Percentiles rank a stretch among this genome's conserved stretches.
Conservation (phyloP, 2,329 filamentous ascomycete species). For the Dothideomycetidae sp. region DNA sequence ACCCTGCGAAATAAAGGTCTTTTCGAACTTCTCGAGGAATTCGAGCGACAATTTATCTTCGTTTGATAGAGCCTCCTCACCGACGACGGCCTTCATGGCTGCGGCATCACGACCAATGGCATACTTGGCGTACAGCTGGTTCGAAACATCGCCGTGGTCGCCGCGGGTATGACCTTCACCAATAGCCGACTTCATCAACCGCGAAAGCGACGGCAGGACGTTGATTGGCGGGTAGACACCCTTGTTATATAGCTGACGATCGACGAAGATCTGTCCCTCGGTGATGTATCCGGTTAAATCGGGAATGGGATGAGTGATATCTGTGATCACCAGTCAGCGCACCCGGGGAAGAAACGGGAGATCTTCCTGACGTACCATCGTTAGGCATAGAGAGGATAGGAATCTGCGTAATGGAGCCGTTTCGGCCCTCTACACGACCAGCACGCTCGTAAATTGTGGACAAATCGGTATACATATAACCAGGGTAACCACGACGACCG, state of each 20-base stretch:
- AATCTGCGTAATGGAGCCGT: conserved; percentile 97
- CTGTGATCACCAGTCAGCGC: conserved; percentile 24
- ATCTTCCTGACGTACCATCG: conserved; percentile 46
- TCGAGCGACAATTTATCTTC: conserved; percentile 97
- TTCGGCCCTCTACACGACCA: conserved; percentile 89
- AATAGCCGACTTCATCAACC: conserved; percentile 99
- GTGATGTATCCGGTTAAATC: conserved; percentile 99
- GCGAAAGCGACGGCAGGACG: conserved; percentile 90
- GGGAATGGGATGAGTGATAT: conserved; percentile 97
- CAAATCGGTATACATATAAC: conserved; percentile 99
- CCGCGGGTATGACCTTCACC: conserved; percentile 92
- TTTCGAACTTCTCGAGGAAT: conserved; percentile 97
- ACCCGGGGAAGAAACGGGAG: conserved; percentile 9
- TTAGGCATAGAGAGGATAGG: conserved; percentile 99
- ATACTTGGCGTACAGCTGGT: conserved; percentile 99
- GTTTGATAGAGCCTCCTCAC: conserved; percentile 86
- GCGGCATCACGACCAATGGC: conserved; percentile 97
- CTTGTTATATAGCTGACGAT: conserved; percentile 87
- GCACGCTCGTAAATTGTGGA: conserved; percentile 99
- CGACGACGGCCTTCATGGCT: conserved; percentile 98
- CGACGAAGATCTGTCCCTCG: conserved; percentile 95
- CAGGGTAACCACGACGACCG: conserved; percentile 95
- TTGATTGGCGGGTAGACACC: conserved; percentile 98
- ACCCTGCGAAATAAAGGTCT: conserved; percentile 82
- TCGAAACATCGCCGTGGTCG: conserved; percentile 96